Base-by-base conservation (phyloP, 2,329 filamentous ascomycete genomes). In the Penicillium nordicum region DNA sequence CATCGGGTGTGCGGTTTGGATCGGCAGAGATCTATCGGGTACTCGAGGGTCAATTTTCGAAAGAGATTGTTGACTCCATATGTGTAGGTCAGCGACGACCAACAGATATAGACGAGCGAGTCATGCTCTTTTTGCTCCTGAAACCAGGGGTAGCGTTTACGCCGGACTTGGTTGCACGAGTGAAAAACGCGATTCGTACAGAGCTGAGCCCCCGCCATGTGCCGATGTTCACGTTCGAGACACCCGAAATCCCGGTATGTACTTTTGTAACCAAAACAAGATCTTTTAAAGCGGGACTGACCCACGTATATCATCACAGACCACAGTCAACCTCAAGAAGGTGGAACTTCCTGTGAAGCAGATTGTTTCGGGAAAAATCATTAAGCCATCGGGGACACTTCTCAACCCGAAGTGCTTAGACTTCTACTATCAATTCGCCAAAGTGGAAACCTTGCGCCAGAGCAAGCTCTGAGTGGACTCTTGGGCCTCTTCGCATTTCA, bases 321-420 rank as follows among this genome's bases (percentile, higher is more conserved):
- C 86, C 0, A 94, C 90, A 0, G 85, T 93, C 60, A 94, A 93
- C 69, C 74, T 89, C 49, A 94, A 93, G 72, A 93, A 94, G 74
- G 89, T 94, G 6, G 90, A 94, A 72, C 66, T 93, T 49, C 89
- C 89, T 0, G 87, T 94, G 38, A 94, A 94, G 76, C 87, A 89
- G 69, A 94, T 94, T 61, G 85, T 94, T 1, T 90, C 84, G 0
- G 90, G 90, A 0, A 84, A 85, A 62, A 82, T 75, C 11, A 82
- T 94, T 69, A 90, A 88, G 73, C 84, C 89, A 0, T 89, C 86
- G 51, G 88, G 89, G 2, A 93, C 90, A 3, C 72, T 94, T 66
- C 75, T 88, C 50, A 94, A 94, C 66, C 89, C 89, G 0, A 74
- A 87, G 65, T 88, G 88, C 62, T 73, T 94, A 57, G 80, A 90